Base-by-base conservation (phyloP, 2,329 filamentous ascomycete genomes). In the Fusarium heterosporum region DNA sequence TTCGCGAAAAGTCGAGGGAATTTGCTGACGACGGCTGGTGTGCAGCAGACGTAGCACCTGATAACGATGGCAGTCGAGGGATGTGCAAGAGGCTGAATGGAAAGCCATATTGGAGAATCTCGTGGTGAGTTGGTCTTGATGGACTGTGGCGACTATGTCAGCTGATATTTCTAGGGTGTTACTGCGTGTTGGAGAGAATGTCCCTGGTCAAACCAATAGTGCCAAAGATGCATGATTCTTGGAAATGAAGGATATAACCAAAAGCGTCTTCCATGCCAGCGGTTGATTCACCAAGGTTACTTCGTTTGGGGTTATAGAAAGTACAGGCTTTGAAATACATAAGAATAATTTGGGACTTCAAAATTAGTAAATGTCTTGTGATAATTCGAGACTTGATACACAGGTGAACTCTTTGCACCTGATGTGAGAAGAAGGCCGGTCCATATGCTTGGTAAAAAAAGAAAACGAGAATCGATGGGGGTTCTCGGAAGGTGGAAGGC, bases 21-120 rank as follows among this genome's bases (percentile, higher is more conserved):
- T 86, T 81, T 34, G 80, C 79, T 2, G 69, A 80, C 0, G 85
- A 86, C 36, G 83, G 80, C 8, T 87, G 84, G 80, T 84, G 82
- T 26, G 83, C 87, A 60, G 89, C 89, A 3, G 89, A 92, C 75
- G 90, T 93, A 1, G 83, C 86, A 4, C 78, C 82, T 0, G 82
- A 83, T 1, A 93, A 93, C 66, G 58, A 74, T 3, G 83, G 84
- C 39, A 92, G 90, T 71, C 83, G 86, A 47, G 84, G 79, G 0
- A 85, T 92, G 34, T 91, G 88, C 68, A 84, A 77, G 72, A 87
- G 87, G 57, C 73, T 92, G 41, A 85, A 87, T 3, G 89, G 87
- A 0, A 82, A 78, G 62, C 76, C 80, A 4, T 75, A 78, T 14
- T 91, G 88, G 87, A 77, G 80, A 14, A 78, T 84, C 16, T 87